phyloP scores from a whole-genome alignment of 495 filamentous ascomycete species.

The Friedmanniomyces simplex region DNA sequence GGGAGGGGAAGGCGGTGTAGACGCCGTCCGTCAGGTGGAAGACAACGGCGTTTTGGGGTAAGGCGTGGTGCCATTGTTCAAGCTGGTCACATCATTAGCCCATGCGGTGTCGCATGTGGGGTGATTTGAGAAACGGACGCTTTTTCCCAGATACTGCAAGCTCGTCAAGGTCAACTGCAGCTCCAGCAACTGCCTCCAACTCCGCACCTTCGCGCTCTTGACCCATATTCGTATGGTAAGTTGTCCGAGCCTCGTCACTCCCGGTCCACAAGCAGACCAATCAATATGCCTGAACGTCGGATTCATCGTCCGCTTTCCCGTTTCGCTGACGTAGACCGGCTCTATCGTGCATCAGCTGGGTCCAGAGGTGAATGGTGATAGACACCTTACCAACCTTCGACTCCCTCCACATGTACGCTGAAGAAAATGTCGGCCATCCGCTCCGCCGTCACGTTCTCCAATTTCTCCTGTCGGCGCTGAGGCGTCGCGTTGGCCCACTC shows the following conservation, averaged over 20 bases:
- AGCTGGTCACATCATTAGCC: conserved; percentile 29
- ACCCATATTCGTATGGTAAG: conserved; percentile 70
- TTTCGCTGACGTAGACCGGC: conserved; percentile 86
- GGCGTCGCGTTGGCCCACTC: conserved; percentile 60
- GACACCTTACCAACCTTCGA: conserved; percentile 24
- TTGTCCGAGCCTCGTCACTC: conserved; percentile 51
- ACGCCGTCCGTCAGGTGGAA: conserved; percentile 85
- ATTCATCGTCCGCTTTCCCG: conserved; percentile 69
- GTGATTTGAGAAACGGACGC: conserved; percentile 32
- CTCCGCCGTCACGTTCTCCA: conserved; percentile 60
- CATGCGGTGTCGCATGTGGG: background rate
- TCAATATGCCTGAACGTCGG: conserved; percentile 85
- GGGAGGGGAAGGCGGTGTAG: conserved; percentile 61
- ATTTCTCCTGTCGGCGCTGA: conserved; percentile 56
- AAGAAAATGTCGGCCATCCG: conserved; percentile 86
- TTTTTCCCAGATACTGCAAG: conserved; percentile 71
- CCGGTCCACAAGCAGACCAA: conserved; percentile 54
- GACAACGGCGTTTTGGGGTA: conserved; percentile 73
- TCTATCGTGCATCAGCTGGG: conserved; percentile 30
- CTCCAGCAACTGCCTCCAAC: conserved; percentile 61
- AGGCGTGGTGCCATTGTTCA: conserved; percentile 61
- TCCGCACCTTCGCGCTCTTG: conserved; percentile 42
- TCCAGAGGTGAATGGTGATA: no score
- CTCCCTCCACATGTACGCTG: conserved; percentile 51
- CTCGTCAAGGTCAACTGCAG: conserved; percentile 57